Conservation (phyloP, 75 land plant genomes). For the Pinus albicaulis region DNA sequence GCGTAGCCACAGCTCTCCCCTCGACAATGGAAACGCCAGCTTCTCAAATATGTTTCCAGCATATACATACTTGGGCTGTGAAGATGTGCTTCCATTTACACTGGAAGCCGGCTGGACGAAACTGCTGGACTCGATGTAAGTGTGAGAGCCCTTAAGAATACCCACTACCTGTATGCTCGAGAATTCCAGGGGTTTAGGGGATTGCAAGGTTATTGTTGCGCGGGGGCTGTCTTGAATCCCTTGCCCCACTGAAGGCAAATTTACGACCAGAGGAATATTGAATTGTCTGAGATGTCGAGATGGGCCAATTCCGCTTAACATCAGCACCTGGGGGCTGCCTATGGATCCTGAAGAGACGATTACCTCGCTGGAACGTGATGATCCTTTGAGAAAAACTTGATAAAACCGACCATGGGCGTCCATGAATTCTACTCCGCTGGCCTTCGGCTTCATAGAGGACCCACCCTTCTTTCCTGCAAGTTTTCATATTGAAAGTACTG, state of each 20-base stretch:
- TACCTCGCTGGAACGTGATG: constrained; percentile 37
- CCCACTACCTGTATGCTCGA: constrained; percentile 72
- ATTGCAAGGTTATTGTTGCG: constrained; percentile 59
- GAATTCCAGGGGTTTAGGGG: constrained; percentile 41
- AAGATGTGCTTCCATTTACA: not conserved
- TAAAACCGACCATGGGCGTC: constrained; percentile 48
- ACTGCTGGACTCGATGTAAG: constrained; percentile 63
- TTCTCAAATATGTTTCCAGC: constrained; percentile 40
- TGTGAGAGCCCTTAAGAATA: constrained; percentile 36
- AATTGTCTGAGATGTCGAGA: constrained; percentile 26
- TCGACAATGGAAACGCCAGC: constrained; percentile 63
- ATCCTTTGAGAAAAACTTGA: not conserved
- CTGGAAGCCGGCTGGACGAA: constrained; percentile 17
- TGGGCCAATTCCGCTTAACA: constrained; percentile 85
- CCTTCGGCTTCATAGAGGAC: constrained; percentile 21
- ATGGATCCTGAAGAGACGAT: constrained; percentile 74
- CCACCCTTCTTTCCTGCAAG: constrained; percentile 8
- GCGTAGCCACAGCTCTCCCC: constrained; percentile 51
- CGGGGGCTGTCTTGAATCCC: constrained; percentile 84
- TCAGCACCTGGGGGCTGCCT: constrained; percentile 76
- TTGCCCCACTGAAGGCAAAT: constrained; percentile 55
- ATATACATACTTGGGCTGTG: not conserved
- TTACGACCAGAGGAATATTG: constrained; percentile 35
- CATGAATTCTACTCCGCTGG: constrained; percentile 56
- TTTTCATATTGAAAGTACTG: too few relatives aligned